These are phyloP conservation scores for Podospora didyma DNA, from an alignment of 495 filamentous ascomycete genomes.

Conservation along the genomic window DNA sequence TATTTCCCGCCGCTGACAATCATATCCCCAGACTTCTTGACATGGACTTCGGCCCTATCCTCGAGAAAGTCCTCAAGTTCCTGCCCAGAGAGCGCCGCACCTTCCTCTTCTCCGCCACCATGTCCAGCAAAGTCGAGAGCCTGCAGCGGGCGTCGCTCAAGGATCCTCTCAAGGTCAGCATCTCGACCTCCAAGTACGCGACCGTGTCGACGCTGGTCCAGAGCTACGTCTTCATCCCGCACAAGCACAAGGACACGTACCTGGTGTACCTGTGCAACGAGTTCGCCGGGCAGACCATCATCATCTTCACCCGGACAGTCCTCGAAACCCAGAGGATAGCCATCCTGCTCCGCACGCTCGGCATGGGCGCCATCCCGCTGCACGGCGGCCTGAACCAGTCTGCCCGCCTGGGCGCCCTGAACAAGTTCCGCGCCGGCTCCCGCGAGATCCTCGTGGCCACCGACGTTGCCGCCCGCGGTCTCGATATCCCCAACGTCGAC, in stretches of 20 bases:
- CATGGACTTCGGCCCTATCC: conserved; percentile 86
- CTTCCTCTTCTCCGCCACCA: conserved; percentile 91
- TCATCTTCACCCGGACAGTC: conserved; percentile 92
- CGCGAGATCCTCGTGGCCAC: conserved; percentile 90
- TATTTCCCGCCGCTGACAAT: background rate
- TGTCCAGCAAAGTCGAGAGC: conserved; percentile 87
- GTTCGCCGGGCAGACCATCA: conserved; percentile 72
- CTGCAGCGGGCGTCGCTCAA: conserved; percentile 82
- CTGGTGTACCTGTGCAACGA: conserved; percentile 83
- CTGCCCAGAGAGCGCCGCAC: conserved; percentile 77
- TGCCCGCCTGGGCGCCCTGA: conserved; percentile 75
- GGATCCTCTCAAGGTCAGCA: conserved; percentile 69
- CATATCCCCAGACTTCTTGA: conserved; percentile 62
- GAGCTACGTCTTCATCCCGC: conserved; percentile 78
- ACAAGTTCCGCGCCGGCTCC: conserved; percentile 74
- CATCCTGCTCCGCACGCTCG: conserved; percentile 73
- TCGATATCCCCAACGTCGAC: conserved; percentile 92
- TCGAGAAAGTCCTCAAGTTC: conserved; percentile 90
- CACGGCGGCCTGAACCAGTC: conserved; percentile 88
- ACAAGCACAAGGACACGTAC: conserved; percentile 88
- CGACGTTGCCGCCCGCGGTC: conserved; percentile 88
- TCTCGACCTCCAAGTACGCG: conserved; percentile 75
- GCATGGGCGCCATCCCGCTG: conserved; percentile 74
- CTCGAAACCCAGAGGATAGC: conserved; percentile 83
- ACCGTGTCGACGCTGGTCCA: conserved; percentile 83